A percentile compares a stretch with the other conserved stretches of the same genome.
Conservation (phyloP, 73 alveolate species). For the Tetrahymena borealis region DNA sequence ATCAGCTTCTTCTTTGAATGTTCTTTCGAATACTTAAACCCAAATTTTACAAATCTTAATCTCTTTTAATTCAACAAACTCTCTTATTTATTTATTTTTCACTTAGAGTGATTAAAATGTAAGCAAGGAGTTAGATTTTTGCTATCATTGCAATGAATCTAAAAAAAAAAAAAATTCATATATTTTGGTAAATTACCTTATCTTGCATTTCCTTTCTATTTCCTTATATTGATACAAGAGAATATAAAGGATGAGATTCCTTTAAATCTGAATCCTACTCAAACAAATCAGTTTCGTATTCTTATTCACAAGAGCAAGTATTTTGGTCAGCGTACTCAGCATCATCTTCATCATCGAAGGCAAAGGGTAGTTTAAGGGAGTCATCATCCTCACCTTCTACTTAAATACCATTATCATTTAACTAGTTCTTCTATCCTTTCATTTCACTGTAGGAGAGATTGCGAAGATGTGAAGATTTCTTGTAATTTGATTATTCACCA, state of each 20-base stretch:
- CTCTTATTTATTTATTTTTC: background rate
- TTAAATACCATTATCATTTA: background rate
- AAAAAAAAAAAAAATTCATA: background rate
- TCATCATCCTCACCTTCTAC: background rate
- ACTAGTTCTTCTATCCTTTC: background rate
- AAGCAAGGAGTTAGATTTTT: background rate
- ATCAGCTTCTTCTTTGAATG: no score
- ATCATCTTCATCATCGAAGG: background rate
- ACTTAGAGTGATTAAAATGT: no score
- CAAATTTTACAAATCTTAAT: background rate
- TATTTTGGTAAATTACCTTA: background rate
- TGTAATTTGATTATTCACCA: background rate
- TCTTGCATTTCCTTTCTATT: conserved; percentile 1
- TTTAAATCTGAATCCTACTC: background rate
- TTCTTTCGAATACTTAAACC: no score
- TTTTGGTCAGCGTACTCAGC: background rate
- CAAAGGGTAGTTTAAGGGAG: background rate
- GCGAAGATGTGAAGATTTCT: background rate
- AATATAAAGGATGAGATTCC: background rate
- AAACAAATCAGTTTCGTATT: background rate
- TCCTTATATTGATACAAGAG: background rate
- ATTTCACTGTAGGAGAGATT: background rate
- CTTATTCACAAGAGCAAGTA: background rate
- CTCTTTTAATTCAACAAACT: background rate
- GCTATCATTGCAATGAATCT: background rate